Percentiles rank a stretch among this genome's conserved stretches.
Conservation (phyloP, 2,329 filamentous ascomycete species). For the Metarhizium brunneum region DNA sequence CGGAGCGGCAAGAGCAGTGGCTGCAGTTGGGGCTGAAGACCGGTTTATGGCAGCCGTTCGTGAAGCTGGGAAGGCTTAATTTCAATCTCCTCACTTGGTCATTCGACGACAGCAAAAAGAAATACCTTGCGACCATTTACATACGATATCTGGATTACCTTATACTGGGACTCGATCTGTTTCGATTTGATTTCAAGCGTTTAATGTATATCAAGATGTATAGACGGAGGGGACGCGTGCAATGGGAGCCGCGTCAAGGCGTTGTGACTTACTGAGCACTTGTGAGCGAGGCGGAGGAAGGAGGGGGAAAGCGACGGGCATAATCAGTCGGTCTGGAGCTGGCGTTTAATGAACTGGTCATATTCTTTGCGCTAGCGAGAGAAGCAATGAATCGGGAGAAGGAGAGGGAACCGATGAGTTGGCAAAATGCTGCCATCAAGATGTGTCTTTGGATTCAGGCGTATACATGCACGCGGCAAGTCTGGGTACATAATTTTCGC, state of each 20-base stretch:
- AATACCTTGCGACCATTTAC: neutral
- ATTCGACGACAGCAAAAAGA: neutral
- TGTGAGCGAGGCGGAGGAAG: neutral
- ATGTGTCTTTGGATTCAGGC: neutral
- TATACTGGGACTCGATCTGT: slow-evolving; percentile 5
- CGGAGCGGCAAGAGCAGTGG: slow-evolving; percentile 25
- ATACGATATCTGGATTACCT: neutral
- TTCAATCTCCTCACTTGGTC: neutral
- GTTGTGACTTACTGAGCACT: slow-evolving; percentile 7
- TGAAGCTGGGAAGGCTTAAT: slow-evolving; percentile 24
- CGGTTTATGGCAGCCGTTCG: slow-evolving; percentile 27
- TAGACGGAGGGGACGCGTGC: slow-evolving; percentile 8
- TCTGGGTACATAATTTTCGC: slow-evolving; percentile 1
- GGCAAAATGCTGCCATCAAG: neutral
- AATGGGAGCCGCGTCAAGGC: slow-evolving; percentile 5
- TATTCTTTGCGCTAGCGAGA: neutral
- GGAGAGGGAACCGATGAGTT: neutral
- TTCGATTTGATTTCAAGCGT: slow-evolving; percentile 10
- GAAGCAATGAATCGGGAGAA: neutral
- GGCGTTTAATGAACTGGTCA: neutral
- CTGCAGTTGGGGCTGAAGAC: slow-evolving; percentile 38
- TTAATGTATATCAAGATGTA: slow-evolving; percentile 16
- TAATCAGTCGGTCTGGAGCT: neutral
- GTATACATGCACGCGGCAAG: neutral
- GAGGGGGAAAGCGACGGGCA: neutral